Conservation (phyloP, 2,329 filamentous ascomycete genomes). For the Pseudogymnoascus destructans region DNA sequence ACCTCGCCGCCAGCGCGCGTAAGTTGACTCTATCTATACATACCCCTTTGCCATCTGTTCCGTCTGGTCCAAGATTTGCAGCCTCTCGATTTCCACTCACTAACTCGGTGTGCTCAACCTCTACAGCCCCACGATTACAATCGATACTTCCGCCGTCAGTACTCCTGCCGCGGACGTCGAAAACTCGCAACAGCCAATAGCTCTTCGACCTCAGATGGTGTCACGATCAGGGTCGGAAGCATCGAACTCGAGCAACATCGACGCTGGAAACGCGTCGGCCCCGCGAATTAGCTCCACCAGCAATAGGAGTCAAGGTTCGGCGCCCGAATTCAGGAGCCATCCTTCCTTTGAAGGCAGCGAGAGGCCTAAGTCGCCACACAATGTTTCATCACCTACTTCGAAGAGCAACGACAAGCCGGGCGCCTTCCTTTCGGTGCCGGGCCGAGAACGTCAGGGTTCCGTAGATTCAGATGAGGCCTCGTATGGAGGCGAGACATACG, state of each 20-base stretch:
- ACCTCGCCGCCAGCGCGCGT: slow-evolving; percentile 25
- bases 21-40: slow-evolving; percentile 14
- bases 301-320: slow-evolving; percentile 21
- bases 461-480: slow-evolving; percentile 47
- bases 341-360: slow-evolving; percentile 47
- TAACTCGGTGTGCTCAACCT: slow-evolving; percentile 13
- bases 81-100: slow-evolving; percentile 12
- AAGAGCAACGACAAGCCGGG: slow-evolving; percentile 35
- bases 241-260: background rate
- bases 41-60: background rate
- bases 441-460: slow-evolving; percentile 49
- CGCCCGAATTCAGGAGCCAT: slow-evolving; percentile 37
- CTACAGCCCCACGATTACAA: slow-evolving; percentile 39
- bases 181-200: slow-evolving; percentile 23
- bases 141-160: slow-evolving; percentile 41
- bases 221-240: background rate
- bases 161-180: slow-evolving; percentile 23
- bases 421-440: slow-evolving; percentile 51
- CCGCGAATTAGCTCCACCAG: slow-evolving; percentile 10
- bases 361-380: slow-evolving; percentile 54
- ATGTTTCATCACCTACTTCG: slow-evolving; percentile 48
- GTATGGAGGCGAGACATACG: slow-evolving; percentile 28
- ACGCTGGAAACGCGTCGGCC: slow-evolving; percentile 1
- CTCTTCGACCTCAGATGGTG: slow-evolving; percentile 27
- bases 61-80: background rate